Percentiles rank a stretch among this genome's conserved stretches.
These are phyloP conservation scores for Colletotrichum sp. DNA, from an alignment of 2,329 filamentous ascomycete genomes.

Conservation along the genomic window DNA sequence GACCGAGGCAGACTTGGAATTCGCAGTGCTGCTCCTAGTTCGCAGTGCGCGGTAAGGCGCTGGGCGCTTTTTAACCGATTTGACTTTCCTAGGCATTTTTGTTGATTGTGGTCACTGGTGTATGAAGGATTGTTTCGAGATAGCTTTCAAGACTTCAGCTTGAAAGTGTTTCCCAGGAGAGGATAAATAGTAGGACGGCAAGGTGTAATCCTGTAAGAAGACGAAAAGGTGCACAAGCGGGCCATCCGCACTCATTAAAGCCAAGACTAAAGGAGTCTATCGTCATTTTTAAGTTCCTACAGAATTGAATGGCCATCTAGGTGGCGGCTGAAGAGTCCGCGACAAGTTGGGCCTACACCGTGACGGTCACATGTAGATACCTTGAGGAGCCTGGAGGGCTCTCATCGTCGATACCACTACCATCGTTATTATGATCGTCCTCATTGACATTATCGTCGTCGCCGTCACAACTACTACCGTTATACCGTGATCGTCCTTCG, in stretches of 20 bases:
- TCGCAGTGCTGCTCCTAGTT: neutral
- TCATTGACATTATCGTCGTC: too few relatives aligned
- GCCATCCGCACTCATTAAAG: neutral
- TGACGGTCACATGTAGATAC: neutral
- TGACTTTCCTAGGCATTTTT: neutral
- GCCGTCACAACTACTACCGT: too few relatives aligned
- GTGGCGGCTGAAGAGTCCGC: too few relatives aligned
- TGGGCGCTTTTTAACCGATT: neutral
- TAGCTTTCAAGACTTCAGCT: accelerated
- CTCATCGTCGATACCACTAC: too few relatives aligned
- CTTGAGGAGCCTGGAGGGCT: neutral
- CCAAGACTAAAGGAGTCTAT: neutral
- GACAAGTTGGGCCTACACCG: too few relatives aligned
- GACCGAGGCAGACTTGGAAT: neutral
- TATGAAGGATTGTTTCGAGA: neutral
- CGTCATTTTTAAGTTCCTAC: too few relatives aligned
- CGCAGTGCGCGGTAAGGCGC: neutral
- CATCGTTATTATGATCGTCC: too few relatives aligned
- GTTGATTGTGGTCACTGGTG: neutral
- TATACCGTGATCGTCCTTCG: too few relatives aligned
- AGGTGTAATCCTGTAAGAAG: neutral
- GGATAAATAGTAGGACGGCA: neutral
- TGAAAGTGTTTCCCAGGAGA: accelerated
- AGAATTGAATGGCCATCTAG: too few relatives aligned
- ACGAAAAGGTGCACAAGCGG: neutral